Evolutionary conservation across 257 asterid genomes (phyloP).

Genomic region (Primulina huaijiensis): DNA sequence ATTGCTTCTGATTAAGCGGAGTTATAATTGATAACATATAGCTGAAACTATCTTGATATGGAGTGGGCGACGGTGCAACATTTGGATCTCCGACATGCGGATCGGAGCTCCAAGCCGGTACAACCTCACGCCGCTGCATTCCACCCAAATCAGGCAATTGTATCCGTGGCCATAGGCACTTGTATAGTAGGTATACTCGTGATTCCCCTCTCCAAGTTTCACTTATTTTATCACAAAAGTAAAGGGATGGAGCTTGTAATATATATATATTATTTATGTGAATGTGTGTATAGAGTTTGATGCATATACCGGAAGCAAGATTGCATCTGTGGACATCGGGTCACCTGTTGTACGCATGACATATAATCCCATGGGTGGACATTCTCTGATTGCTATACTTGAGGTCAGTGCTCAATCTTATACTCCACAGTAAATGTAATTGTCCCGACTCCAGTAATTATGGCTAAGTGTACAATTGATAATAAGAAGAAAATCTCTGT

Average conservation of each 20-base stretch:
- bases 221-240: background rate
- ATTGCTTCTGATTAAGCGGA: conserved; percentile 9
- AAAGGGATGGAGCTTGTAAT: background rate
- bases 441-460: background rate
- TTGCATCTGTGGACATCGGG: conserved; percentile 87
- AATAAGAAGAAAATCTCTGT: conserved; percentile 2
- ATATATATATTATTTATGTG: background rate
- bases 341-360: conserved; percentile 99
- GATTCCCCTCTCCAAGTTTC: background rate
- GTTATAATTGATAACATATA: conserved; percentile 12
- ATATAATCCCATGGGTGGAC: conserved; percentile 81
- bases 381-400: conserved; percentile 79
- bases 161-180: conserved; percentile 77
- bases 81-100: conserved; percentile 94
- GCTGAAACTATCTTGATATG: conserved; percentile 39
- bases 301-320: conserved; percentile 93
- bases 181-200: conserved; percentile 60
- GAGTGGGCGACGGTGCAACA: conserved; percentile 98
- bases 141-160: conserved; percentile 83
- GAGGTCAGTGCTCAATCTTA: conserved; percentile 57
- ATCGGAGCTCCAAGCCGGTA: conserved; percentile 86
- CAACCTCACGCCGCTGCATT: conserved; percentile 98
- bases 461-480: conserved; percentile 3
- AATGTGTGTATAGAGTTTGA: conserved; percentile 63
- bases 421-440: background rate